phyloP scores from a whole-genome alignment of 1,284 basidiomycete genomes.

The Sanghuangporus sanghuang region DNA sequence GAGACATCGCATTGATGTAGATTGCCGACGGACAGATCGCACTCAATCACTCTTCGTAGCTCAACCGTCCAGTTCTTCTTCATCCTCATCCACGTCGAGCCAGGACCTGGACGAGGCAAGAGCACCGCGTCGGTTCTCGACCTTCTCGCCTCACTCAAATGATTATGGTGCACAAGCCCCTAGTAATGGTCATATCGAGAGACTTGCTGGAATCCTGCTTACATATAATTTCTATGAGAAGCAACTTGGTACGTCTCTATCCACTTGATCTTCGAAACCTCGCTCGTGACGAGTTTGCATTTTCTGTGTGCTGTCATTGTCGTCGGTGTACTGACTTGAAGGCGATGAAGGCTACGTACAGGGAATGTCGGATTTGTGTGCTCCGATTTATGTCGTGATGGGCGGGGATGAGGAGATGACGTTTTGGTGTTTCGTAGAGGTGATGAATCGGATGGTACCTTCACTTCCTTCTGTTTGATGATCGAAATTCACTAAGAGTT shows the following conservation, averaged over 20 bases:
- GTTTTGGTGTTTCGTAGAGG: constrained; percentile 93
- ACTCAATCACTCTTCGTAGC: constrained; percentile 82
- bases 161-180: constrained; percentile 81
- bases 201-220: constrained; percentile 75
- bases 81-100: constrained; percentile 32
- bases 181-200: constrained; percentile 82
- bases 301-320: background rate
- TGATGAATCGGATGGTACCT: constrained; percentile 92
- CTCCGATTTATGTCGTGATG: constrained; percentile 91
- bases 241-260: constrained; percentile 63
- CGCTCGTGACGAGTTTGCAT: constrained; percentile 23
- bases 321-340: constrained; percentile 21
- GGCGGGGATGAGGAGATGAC: constrained; percentile 84
- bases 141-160: constrained; percentile 62
- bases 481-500: background rate
- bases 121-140: constrained; percentile 46
- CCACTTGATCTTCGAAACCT: constrained; percentile 17
- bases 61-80: constrained; percentile 28
- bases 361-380: constrained; percentile 96
- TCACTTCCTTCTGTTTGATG: background rate
- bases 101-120: constrained; percentile 44
- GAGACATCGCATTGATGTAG: constrained; percentile 88
- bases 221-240: constrained; percentile 93
- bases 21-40: constrained; percentile 95
- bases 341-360: constrained; percentile 73